phyloP scores from a whole-genome alignment of 805 yeast genomes.

The Metschnikowia sp. region DNA sequence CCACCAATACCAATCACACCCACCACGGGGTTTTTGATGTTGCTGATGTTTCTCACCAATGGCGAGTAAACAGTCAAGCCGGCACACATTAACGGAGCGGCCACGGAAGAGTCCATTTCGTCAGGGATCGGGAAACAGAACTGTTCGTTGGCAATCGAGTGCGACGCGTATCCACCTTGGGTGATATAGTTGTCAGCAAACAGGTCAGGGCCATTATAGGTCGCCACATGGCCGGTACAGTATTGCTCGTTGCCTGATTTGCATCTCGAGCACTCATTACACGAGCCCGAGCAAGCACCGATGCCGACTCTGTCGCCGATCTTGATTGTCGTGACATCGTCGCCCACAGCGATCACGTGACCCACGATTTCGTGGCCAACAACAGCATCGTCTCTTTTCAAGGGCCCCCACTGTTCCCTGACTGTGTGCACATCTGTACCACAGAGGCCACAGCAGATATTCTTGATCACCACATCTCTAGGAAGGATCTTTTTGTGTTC shows the following conservation, averaged over 20 bases:
- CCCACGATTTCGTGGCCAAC: conserved; percentile 73
- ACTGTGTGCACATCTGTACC: conserved; percentile 18
- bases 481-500: conserved; percentile 42
- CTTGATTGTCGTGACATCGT: conserved; percentile 13
- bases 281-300: conserved; percentile 16
- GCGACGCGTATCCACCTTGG: conserved; percentile 68
- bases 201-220: conserved; percentile 48
- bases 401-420: conserved; percentile 17
- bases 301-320: conserved; percentile 20
- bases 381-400: conserved; percentile 26
- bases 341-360: conserved; percentile 32
- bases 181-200: conserved; percentile 45
- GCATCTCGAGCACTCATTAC: conserved; percentile 52
- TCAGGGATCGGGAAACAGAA: conserved; percentile 66
- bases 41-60: conserved; percentile 43
- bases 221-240: conserved; percentile 40
- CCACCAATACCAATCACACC: conserved; percentile 64
- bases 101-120: conserved; percentile 44
- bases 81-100: conserved; percentile 76
- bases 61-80: conserved; percentile 75
- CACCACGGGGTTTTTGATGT: conserved; percentile 28
- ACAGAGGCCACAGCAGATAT: conserved; percentile 21
- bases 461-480: conserved; percentile 25
- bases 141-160: conserved; percentile 60
- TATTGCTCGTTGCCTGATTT: conserved; percentile 39